These are phyloP conservation scores for Stereum hirsutum DNA, from an alignment of 1,284 basidiomycete species.

Conservation along the genomic window DNA sequence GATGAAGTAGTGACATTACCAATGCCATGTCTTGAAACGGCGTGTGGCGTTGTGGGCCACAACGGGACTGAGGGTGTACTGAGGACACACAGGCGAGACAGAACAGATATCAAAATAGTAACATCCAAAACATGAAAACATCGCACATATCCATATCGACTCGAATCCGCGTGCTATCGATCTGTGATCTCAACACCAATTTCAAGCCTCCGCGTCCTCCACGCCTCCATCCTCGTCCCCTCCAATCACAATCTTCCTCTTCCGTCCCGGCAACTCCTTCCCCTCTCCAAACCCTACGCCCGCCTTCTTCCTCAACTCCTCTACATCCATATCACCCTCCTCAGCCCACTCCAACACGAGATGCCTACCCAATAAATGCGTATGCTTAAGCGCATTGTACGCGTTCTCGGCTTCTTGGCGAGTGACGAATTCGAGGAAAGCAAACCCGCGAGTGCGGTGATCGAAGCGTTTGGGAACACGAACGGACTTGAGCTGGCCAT, in stretches of 20 bases:
- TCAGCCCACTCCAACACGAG: slow-evolving; percentile 92
- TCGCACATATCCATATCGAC: too few relatives aligned
- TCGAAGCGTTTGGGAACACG: slow-evolving; percentile 86
- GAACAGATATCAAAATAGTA: too few relatives aligned
- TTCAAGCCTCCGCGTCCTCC: slow-evolving; percentile 19
- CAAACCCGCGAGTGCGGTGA: slow-evolving; percentile 84
- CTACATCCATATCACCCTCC: slow-evolving; percentile 68
- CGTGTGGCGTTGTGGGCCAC: too few relatives aligned
- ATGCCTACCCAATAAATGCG: slow-evolving; percentile 93
- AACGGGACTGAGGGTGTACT: too few relatives aligned
- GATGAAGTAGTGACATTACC: too few relatives aligned
- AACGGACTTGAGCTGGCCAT: slow-evolving; percentile 88
- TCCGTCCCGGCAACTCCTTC: slow-evolving; percentile 57
- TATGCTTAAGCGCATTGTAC: slow-evolving; percentile 79
- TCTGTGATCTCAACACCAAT: slow-evolving; percentile 1
- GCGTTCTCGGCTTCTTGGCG: slow-evolving; percentile 84
- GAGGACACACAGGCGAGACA: too few relatives aligned
- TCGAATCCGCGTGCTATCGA: too few relatives aligned
- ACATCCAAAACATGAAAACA: too few relatives aligned
- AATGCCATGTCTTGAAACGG: too few relatives aligned
- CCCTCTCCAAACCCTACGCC: slow-evolving; percentile 66
- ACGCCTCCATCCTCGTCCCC: slow-evolving; percentile 28
- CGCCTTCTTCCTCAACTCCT: slow-evolving; percentile 70
- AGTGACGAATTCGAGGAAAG: slow-evolving; percentile 90
- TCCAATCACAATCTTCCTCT: slow-evolving; percentile 55